These are phyloP conservation scores for Coprinopsis sp. DNA, from an alignment of 768 basidiomycete genomes.

Conservation along the genomic window DNA sequence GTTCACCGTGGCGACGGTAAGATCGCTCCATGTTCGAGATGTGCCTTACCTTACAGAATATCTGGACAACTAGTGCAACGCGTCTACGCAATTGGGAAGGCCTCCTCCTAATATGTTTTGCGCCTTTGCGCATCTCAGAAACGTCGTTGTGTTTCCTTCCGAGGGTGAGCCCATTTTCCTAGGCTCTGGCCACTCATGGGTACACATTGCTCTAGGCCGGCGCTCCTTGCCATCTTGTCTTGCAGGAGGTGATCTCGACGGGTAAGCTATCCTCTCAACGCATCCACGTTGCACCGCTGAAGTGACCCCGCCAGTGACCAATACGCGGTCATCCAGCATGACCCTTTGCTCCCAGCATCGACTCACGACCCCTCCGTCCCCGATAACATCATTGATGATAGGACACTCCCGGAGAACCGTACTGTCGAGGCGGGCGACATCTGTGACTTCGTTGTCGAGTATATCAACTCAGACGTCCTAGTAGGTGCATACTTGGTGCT, in stretches of 20 bases:
- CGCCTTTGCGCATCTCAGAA: conserved; percentile 55
- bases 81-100: conserved; percentile 63
- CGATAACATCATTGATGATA: conserved; percentile 6
- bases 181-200: background rate
- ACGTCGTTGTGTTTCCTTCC: conserved; percentile 67
- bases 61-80: conserved; percentile 47
- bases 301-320: conserved; percentile 43
- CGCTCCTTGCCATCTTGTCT: conserved; percentile 65
- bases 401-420: conserved; percentile 47
- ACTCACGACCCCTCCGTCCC: background rate
- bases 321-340: conserved; percentile 55
- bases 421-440: conserved; percentile 56
- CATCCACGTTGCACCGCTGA: conserved; percentile 1
- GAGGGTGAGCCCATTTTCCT: conserved; percentile 32
- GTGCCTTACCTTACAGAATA: conserved; percentile 5
- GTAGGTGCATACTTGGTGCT: conserved; percentile 32
- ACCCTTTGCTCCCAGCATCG: conserved; percentile 48
- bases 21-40: background rate
- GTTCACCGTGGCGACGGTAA: conserved; percentile 72
- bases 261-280: conserved; percentile 34
- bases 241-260: conserved; percentile 76
- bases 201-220: conserved; percentile 31
- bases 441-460: conserved; percentile 76
- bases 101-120: conserved; percentile 55
- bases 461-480: conserved; percentile 77